phyloP scores from a whole-genome alignment of 805 yeast genomes.

The Pichia deserticola region DNA sequence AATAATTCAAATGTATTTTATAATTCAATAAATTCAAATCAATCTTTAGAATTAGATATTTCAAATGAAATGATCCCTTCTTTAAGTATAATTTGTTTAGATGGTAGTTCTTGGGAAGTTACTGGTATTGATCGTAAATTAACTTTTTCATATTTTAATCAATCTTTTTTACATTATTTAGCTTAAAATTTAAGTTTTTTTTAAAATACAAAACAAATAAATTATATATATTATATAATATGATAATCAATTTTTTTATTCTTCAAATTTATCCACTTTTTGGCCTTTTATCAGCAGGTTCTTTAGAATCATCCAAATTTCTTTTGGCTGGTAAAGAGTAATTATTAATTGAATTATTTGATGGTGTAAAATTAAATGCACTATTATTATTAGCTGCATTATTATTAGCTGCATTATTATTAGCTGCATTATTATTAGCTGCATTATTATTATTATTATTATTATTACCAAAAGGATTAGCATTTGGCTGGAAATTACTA shows the following conservation, averaged over 20 bases:
- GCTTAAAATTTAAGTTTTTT: background rate
- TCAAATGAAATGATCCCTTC: constrained; percentile 3
- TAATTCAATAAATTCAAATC: constrained; percentile 7
- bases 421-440: background rate
- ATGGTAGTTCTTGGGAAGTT: constrained; percentile 37
- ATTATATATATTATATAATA: too few species aligned
- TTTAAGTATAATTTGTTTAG: constrained; percentile 55
- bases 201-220: background rate
- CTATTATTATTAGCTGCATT: background rate
- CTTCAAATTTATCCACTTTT: background rate
- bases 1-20: constrained; percentile 43
- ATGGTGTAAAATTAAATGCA: background rate
- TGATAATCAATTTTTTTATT: too few species aligned
- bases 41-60: background rate
- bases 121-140: background rate
- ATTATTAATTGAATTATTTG: too few species aligned
- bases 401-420: background rate
- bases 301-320: too few species aligned
- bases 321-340: too few species aligned
- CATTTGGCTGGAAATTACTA: background rate
- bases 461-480: background rate
- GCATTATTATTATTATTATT: background rate
- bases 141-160: background rate
- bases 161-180: constrained; percentile 1
- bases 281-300: background rate